Evolutionary conservation across 768 basidiomycete species (phyloP).

Genomic region (Amanita exitialis): DNA sequence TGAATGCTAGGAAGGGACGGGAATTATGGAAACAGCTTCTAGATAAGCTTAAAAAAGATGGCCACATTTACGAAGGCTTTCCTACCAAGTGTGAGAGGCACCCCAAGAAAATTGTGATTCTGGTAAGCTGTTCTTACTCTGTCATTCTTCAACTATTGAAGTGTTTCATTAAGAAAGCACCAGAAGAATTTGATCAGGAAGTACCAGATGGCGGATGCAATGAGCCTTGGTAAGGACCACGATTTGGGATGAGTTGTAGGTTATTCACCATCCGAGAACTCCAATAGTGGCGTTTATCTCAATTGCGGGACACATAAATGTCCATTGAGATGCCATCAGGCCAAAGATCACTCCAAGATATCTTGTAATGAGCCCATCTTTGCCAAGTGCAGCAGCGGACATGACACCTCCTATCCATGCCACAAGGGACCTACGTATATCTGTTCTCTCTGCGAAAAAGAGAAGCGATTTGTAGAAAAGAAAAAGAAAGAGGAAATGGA

Average conservation of each 20-base stretch:
- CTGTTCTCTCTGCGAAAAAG: constrained; percentile 40
- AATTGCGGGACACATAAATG: constrained; percentile 45
- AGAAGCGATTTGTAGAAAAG: constrained; percentile 17
- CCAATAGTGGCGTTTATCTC: constrained; percentile 34
- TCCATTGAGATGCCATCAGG: constrained; percentile 50
- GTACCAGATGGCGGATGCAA: constrained; percentile 58
- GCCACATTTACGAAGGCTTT: constrained; percentile 48
- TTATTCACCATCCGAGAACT: not conserved
- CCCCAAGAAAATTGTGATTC: constrained; percentile 24
- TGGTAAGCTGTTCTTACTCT: constrained; percentile 16
- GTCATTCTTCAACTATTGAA: not conserved
- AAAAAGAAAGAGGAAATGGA: constrained; percentile 15
- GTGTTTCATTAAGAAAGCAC: constrained; percentile 6
- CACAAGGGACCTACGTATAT: constrained; percentile 20
- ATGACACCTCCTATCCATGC: constrained; percentile 26
- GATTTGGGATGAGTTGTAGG: not conserved
- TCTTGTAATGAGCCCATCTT: constrained; percentile 28
- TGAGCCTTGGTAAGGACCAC: constrained; percentile 42
- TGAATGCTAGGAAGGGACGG: constrained; percentile 35
- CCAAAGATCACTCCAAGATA: constrained; percentile 44
- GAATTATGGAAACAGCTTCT: constrained; percentile 45
- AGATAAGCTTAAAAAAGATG: constrained; percentile 25
- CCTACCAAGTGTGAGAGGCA: constrained; percentile 53
- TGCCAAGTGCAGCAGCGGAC: constrained; percentile 32
- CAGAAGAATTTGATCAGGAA: constrained; percentile 37